Base-by-base conservation (phyloP, 2,329 filamentous ascomycete species). In the Fusarium tuaranense region DNA sequence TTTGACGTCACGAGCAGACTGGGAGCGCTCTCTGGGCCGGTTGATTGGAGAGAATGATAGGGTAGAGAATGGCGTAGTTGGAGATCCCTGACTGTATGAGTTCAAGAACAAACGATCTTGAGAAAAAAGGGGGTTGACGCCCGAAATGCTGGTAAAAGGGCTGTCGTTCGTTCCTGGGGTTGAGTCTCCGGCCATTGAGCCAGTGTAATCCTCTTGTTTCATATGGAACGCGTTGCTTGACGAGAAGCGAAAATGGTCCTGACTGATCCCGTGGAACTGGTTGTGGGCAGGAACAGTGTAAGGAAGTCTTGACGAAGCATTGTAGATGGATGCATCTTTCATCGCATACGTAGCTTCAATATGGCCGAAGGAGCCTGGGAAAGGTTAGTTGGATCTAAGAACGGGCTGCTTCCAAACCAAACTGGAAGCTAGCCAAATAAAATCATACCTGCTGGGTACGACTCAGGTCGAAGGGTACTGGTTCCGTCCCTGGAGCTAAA, bases 61-160 rank as follows among this genome's bases (percentile, higher is more conserved):
- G 0, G 79, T 78, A 16, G 79, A 73, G 18, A 80, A 67, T 12
- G 76, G 59, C 25, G 76, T 69, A 34, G 63, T 73, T 7, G 74
- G 59, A 5, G 76, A 72, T 39, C 75, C 61, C 44, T 80, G 76
- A 44, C 68, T 75, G 32, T 77, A 81, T 7, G 81, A 61, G 41
- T 71, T 76, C 48, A 81, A 67, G 20, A 83, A 80, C 22, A 78
- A 36, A n/a, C 78, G 76, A 10, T 82, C 81, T 22, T 81, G 81
- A 16, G 79, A 70, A 44, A 82, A 80, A 22, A 84, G 76, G 13
- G 82, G 80, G 38, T 83, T 83, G 1, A 76, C 71, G 53, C 80
- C 79, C 18, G 82, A 62, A 13, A 81, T 70, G 12, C 75, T 69
- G 20, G 82, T 65, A 61, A 80, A 83, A 7, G 79, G 78, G 16